A percentile compares a stretch with the other conserved stretches of the same genome.
These are phyloP conservation scores for Colletotrichum sp. DNA, from an alignment of 2,329 filamentous ascomycete genomes.

Conservation along the genomic window DNA sequence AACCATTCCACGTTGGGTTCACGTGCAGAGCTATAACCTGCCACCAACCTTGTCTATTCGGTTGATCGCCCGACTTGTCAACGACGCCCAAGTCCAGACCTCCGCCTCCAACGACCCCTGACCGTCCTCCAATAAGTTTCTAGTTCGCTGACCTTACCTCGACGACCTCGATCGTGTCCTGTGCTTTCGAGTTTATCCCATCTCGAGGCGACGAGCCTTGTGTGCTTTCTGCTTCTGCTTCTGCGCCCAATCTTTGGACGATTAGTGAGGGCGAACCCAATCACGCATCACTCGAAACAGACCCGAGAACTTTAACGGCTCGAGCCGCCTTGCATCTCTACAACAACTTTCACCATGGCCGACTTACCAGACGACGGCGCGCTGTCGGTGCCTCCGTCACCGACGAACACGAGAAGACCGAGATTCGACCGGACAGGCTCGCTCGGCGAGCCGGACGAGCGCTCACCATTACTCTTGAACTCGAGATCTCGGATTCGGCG, in stretches of 20 bases:
- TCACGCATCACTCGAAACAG: neutral
- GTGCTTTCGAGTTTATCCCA: neutral
- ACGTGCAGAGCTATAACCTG: neutral
- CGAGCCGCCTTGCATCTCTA: neutral
- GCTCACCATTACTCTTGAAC: constrained; percentile 45
- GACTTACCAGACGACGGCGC: constrained; percentile 1
- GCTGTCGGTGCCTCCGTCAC: constrained; percentile 17
- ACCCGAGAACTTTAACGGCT: constrained; percentile 3
- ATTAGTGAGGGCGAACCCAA: neutral
- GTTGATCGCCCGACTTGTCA: neutral
- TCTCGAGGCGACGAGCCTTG: neutral
- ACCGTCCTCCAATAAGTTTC: neutral
- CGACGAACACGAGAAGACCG: constrained; percentile 14
- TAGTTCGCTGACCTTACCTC: neutral
- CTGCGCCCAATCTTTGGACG: neutral
- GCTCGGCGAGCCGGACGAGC: constrained; percentile 40
- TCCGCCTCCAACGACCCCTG: neutral
- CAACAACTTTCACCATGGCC: constrained; percentile 1
- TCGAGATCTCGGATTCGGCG: constrained; percentile 46
- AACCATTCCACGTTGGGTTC: neutral
- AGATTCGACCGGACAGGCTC: constrained; percentile 17
- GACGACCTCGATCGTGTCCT: neutral
- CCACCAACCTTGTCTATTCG: neutral
- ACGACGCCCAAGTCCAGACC: neutral
- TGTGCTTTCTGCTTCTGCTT: neutral